Percentiles rank a stretch among this genome's conserved stretches.
Conservation (phyloP, 2,329 filamentous ascomycete genomes). For the Aplosporella prunicola region DNA sequence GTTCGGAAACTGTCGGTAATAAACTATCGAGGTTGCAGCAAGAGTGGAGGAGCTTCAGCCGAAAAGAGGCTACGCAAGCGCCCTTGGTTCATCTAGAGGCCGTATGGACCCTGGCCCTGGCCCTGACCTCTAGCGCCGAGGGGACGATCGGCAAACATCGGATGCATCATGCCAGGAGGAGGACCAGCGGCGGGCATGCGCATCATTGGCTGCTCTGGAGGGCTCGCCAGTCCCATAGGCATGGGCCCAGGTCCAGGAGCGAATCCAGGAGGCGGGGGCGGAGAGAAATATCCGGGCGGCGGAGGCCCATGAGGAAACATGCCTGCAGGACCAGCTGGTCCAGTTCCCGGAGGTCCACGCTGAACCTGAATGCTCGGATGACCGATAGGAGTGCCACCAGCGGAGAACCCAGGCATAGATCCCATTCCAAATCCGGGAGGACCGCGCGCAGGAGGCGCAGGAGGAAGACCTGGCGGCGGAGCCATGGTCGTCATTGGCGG, state of each 20-base stretch:
- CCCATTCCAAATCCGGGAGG: conserved; percentile 7
- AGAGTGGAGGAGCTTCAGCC: too few species aligned
- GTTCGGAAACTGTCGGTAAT: background rate
- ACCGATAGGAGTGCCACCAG: conserved; percentile 29
- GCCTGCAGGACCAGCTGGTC: background rate
- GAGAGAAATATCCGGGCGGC: conserved; percentile 27
- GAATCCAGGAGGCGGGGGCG: conserved; percentile 19
- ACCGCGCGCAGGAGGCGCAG: background rate
- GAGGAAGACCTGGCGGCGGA: conserved; percentile 7
- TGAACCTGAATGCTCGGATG: conserved; percentile 27
- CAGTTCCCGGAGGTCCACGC: conserved; percentile 18
- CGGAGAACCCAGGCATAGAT: conserved; percentile 19
- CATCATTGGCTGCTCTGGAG: background rate
- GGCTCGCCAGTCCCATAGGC: background rate
- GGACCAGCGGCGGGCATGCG: conserved; percentile 4
- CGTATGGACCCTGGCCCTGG: conserved; percentile 5
- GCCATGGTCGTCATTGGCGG: conserved; percentile 6
- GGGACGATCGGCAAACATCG: background rate
- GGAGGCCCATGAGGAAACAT: conserved; percentile 20
- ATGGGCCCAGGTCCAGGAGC: conserved; percentile 13
- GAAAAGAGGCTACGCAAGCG: too few species aligned
- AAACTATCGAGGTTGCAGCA: too few species aligned
- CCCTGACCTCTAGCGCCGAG: background rate
- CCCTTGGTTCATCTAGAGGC: background rate
- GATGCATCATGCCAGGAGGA: conserved; percentile 3